These are phyloP conservation scores for Starmerella apicola DNA, from an alignment of 805 yeast species.

Conservation along the genomic window DNA sequence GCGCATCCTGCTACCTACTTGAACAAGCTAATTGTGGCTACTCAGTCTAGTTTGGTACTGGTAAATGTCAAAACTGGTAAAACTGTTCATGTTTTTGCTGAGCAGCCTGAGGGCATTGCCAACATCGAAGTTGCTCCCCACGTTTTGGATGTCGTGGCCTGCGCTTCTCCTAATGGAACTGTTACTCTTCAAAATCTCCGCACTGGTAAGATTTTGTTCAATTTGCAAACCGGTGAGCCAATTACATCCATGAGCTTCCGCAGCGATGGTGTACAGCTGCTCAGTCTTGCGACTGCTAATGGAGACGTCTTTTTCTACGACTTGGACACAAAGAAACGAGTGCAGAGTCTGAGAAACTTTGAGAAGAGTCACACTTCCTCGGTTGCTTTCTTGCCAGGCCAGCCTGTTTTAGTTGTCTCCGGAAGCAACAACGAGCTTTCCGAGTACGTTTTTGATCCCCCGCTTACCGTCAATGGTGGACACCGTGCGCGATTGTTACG, in stretches of 20 bases:
- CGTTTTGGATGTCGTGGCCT: slow-evolving; percentile 67
- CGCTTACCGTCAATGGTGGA: slow-evolving; percentile 54
- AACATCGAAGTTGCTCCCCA: slow-evolving; percentile 67
- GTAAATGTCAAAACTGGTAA: slow-evolving; percentile 71
- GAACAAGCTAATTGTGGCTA: slow-evolving; percentile 79
- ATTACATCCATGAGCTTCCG: slow-evolving; percentile 62
- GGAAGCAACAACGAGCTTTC: slow-evolving; percentile 86
- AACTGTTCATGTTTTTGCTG: slow-evolving; percentile 43
- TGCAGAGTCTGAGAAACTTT: slow-evolving; percentile 60
- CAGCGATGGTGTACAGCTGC: slow-evolving; percentile 77
- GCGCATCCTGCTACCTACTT: slow-evolving; percentile 84
- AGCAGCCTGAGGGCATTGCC: slow-evolving; percentile 45
- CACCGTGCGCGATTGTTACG: slow-evolving; percentile 66
- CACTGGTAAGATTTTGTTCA: slow-evolving; percentile 46
- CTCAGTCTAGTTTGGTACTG: slow-evolving; percentile 47
- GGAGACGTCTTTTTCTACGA: slow-evolving; percentile 87
- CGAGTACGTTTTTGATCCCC: slow-evolving; percentile 89
- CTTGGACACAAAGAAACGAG: slow-evolving; percentile 54
- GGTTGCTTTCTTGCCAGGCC: slow-evolving; percentile 72
- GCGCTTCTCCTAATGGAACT: slow-evolving; percentile 62
- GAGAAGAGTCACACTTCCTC: slow-evolving; percentile 66
- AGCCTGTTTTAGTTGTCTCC: slow-evolving; percentile 74
- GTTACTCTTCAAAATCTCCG: slow-evolving; percentile 55
- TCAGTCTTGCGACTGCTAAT: slow-evolving; percentile 61
- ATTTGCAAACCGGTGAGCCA: slow-evolving; percentile 31